These are phyloP conservation scores for Hippophae gyantsensis DNA, from an alignment of 306 rosid species.

Conservation along the genomic window DNA sequence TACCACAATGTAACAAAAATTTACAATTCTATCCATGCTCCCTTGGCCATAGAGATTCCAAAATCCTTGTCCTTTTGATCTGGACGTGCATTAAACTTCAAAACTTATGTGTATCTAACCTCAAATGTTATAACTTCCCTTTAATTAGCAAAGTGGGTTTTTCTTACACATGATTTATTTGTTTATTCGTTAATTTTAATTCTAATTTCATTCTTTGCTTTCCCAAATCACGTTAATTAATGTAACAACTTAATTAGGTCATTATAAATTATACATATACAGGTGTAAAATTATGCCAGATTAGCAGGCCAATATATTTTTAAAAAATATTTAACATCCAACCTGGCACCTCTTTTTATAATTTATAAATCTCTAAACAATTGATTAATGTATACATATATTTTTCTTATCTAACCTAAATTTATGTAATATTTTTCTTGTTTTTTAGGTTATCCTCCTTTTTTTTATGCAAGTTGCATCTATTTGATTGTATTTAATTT, in stretches of 20 bases:
- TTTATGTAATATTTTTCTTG: constrained; percentile 19
- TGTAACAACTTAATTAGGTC: constrained; percentile 5
- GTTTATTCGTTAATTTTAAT: neutral
- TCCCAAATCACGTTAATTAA: constrained; percentile 12
- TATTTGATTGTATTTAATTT: constrained; percentile 10
- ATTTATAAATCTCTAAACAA: constrained; percentile 16
- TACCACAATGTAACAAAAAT: neutral
- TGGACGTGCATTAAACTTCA: constrained; percentile 17
- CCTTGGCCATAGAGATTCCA: neutral
- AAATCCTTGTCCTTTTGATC: constrained; percentile 3
- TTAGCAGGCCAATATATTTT: constrained; percentile 25
- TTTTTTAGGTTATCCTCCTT: constrained; percentile 18
- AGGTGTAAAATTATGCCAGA: constrained; percentile 18
- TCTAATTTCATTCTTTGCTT: constrained; percentile 17
- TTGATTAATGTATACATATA: constrained; percentile 10
- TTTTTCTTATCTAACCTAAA: constrained; percentile 30
- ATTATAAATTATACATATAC: constrained; percentile 11
- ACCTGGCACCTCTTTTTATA: constrained; percentile 34
- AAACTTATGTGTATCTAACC: neutral
- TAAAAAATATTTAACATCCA: constrained; percentile 31
- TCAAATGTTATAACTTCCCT: constrained; percentile 1
- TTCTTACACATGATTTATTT: neutral
- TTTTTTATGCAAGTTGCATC: constrained; percentile 25
- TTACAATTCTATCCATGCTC: neutral
- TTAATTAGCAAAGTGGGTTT: constrained; percentile 3